Percentiles rank a stretch among this genome's conserved stretches.
These are phyloP conservation scores for Ustilago esculenta DNA, from an alignment of 1,284 basidiomycete species.

Conservation along the genomic window DNA sequence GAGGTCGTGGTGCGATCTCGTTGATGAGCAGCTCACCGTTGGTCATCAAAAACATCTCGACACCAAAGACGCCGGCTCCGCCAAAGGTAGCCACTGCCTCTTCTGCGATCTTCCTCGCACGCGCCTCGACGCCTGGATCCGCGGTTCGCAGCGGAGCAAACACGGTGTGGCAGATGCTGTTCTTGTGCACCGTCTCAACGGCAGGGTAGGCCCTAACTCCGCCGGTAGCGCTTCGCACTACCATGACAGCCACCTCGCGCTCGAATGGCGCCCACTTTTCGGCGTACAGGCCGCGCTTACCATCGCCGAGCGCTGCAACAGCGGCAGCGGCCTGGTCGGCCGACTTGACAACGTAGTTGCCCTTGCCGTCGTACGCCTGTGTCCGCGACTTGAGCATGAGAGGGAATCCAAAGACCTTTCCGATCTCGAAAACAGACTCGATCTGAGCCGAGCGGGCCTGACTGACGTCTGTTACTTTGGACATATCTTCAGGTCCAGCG, in stretches of 20 bases:
- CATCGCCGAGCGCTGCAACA: constrained; percentile 70
- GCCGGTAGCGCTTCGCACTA: constrained; percentile 77
- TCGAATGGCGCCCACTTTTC: constrained; percentile 92
- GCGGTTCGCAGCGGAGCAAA: constrained; percentile 76
- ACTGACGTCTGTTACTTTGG: constrained; percentile 69
- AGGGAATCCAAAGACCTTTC: constrained; percentile 77
- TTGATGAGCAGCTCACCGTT: constrained; percentile 89
- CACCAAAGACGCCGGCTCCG: constrained; percentile 95
- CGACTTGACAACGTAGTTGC: constrained; percentile 82
- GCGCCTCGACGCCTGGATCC: constrained; percentile 71
- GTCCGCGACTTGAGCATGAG: constrained; percentile 96
- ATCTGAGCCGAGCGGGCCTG: constrained; percentile 68
- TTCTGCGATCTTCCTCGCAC: constrained; percentile 81
- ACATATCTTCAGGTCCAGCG: constrained; percentile 69
- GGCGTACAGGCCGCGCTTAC: constrained; percentile 76
- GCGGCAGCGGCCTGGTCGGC: constrained; percentile 73
- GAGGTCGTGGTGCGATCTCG: constrained; percentile 98
- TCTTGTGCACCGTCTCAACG: constrained; percentile 94
- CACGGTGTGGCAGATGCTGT: constrained; percentile 93
- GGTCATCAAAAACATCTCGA: constrained; percentile 94
- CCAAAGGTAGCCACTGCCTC: constrained; percentile 79
- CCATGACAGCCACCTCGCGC: constrained; percentile 96
- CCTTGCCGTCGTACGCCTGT: constrained; percentile 93
- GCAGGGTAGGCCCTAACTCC: constrained; percentile 86
- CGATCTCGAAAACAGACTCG: constrained; percentile 39